phyloP scores from a whole-genome alignment of 2,329 filamentous ascomycete species.

The Exophiala dermatitidis region DNA sequence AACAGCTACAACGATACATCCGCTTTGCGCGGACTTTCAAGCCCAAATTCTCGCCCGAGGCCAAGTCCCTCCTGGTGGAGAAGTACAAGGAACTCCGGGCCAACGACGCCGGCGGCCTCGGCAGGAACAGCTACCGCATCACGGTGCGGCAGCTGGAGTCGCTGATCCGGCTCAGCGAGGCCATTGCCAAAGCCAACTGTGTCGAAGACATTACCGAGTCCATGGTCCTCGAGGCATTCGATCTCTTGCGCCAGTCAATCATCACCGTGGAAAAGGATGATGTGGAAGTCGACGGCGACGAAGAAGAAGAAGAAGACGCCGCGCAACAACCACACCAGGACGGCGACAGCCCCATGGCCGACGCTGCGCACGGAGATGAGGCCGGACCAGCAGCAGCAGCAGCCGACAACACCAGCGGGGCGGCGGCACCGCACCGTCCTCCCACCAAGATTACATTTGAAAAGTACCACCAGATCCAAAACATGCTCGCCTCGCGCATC shows the following conservation, averaged over 20 bases:
- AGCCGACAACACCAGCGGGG: constrained; percentile 33
- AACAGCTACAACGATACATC: constrained; percentile 94
- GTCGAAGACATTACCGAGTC: constrained; percentile 77
- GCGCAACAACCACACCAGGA: constrained; percentile 34
- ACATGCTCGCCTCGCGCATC: constrained; percentile 72
- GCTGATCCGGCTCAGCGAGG: constrained; percentile 90
- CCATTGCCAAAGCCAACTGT: constrained; percentile 97
- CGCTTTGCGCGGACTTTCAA: constrained; percentile 92
- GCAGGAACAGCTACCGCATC: constrained; percentile 92
- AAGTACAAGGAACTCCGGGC: constrained; percentile 93
- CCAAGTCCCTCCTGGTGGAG: constrained; percentile 74
- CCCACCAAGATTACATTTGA: constrained; percentile 87
- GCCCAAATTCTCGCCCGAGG: constrained; percentile 82
- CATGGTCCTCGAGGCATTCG: constrained; percentile 88
- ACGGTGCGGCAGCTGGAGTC: constrained; percentile 93
- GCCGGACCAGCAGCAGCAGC: constrained; percentile 29
- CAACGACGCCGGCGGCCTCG: constrained; percentile 87
- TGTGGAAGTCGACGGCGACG: constrained; percentile 81
- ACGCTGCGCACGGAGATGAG: constrained; percentile 42
- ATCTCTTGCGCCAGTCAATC: constrained; percentile 85
- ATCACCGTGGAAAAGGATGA: constrained; percentile 98
- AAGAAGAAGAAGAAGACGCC: constrained; percentile 43
- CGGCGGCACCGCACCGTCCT: constrained; percentile 37
- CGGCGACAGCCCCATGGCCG: constrained; percentile 49
- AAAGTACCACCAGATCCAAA: constrained; percentile 87